Base-by-base conservation (phyloP, 192 early-diverging fungal genomes). In the Dissophora ornata region DNA sequence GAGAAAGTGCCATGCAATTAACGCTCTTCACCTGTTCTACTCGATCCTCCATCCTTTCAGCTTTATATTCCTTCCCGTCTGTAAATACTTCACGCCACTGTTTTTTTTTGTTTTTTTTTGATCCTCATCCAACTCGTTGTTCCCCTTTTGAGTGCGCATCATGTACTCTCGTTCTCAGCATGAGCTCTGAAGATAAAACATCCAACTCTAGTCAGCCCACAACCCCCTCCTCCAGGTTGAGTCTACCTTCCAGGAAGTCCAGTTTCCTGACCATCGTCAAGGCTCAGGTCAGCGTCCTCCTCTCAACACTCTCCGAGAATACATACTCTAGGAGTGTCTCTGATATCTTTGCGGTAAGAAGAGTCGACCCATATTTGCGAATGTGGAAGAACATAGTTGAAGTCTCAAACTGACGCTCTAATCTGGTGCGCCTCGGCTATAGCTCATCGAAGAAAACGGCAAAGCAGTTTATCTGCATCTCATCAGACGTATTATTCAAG, bases 161-260 rank as follows among this genome's bases (percentile, higher is more conserved):
- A 82, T 82, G 81, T 81, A 64, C 80, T 75, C 79, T 69, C 52
- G 57, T 77, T 65, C 66, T 67, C 79, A 85, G 78, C 69, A 87
- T 87, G 81, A 87, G 79, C 71, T 83, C 80, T 82, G 84, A 87
- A 82, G 84, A 87, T 73, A 78, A 78, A 79, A 33, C 68, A 57
- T 57, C 74, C 53, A 79, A 66, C 38, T 65, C 59, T 36, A 75
- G 63, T 74, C 82, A 80, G 58, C 65, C 79, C 63, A 77, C 80
- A 77, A 59, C 81, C 42, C 58, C 81, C 55, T 80, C 82, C 45
- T 80, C 84, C 64, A 77, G 74, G 57, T 61, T 81, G 70, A 68
- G 64, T 46, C 74, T 79, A 62, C 74, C 78, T 42, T 67, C 78
- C 57, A 84, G 73, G 62, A 78, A 83, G 41, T 80, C 81, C 42